Conservation (phyloP, 75 land plant genomes). For the Selaginella moellendorffii region DNA sequence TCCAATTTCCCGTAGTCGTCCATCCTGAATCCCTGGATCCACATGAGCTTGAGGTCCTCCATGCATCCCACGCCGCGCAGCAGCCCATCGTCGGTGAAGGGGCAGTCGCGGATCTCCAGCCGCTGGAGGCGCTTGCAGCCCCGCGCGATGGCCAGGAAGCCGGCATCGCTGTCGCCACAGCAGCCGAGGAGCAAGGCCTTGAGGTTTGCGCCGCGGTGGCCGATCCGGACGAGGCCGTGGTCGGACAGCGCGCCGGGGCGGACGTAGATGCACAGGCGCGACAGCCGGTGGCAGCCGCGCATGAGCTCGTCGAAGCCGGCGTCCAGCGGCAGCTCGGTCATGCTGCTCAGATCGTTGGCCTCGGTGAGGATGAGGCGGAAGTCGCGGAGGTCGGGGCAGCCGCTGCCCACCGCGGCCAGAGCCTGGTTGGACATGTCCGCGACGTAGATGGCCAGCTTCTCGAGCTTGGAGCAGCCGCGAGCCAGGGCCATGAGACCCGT, state of each 20-base stretch:
- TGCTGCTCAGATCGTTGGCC: constrained; percentile 14
- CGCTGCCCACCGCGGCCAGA: constrained; percentile 40
- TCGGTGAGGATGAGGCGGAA: constrained; percentile 80
- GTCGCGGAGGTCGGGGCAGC: constrained; percentile 51
- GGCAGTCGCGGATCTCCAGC: constrained; percentile 64
- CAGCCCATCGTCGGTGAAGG: no score
- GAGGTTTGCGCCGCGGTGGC: constrained; percentile 60
- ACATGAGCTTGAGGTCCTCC: constrained; percentile 58
- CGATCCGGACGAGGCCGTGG: constrained; percentile 59
- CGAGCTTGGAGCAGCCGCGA: constrained; percentile 50
- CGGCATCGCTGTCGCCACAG: constrained; percentile 66
- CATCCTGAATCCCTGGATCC: constrained; percentile 49
- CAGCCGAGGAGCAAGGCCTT: constrained; percentile 73
- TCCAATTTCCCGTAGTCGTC: constrained; percentile 35
- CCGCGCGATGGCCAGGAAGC: constrained; percentile 36
- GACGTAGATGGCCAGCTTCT: constrained; percentile 69
- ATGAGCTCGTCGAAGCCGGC: constrained; percentile 61
- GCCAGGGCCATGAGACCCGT: constrained; percentile 58
- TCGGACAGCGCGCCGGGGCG: constrained; percentile 74
- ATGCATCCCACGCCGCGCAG: constrained; percentile 33
- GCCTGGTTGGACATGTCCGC: constrained; percentile 75
- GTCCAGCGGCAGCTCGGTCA: constrained; percentile 80
- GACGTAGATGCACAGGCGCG: constrained; percentile 57
- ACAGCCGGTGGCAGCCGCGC: constrained; percentile 52
- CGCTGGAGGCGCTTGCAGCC: constrained; percentile 69